Evolutionary conservation across 1,284 basidiomycete species (phyloP).

Genomic region (Pterulicium gracile): DNA sequence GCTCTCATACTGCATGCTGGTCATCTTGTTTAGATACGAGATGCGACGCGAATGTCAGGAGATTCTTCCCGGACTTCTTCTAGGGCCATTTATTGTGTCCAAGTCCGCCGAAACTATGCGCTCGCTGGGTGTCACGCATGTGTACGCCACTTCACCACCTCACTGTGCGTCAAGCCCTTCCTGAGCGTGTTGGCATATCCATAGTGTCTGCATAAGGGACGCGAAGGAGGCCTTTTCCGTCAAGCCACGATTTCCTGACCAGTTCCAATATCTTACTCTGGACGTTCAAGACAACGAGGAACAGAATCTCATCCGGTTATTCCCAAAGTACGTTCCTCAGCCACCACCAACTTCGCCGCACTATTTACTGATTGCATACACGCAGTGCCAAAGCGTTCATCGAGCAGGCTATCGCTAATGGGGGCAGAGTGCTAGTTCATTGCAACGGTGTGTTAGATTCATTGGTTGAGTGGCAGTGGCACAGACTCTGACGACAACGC

Average conservation of each 20-base stretch:
- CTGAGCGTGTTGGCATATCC: conserved; percentile 1
- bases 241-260: conserved; percentile 72
- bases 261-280: conserved; percentile 72
- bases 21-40: conserved; percentile 60
- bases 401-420: conserved; percentile 50
- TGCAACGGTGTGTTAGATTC: conserved; percentile 62
- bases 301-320: conserved; percentile 80
- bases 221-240: conserved; percentile 83
- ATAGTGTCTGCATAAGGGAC: conserved; percentile 85
- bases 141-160: conserved; percentile 35
- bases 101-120: conserved; percentile 65
- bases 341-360: too few species aligned
- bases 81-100: conserved; percentile 85
- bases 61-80: conserved; percentile 74
- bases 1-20: conserved; percentile 5
- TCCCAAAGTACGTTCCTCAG: conserved; percentile 62
- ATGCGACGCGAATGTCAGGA: conserved; percentile 92
- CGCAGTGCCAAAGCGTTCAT: conserved; percentile 72
- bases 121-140: conserved; percentile 69
- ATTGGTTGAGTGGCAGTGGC: not conserved
- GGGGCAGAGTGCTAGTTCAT: conserved; percentile 80
- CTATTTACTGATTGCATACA: conserved; percentile 7
- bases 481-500: not conserved
- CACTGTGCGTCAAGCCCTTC: conserved; percentile 8
- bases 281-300: conserved; percentile 88